A percentile compares a stretch with the other conserved stretches of the same genome.
These are phyloP conservation scores for Colletotrichum acutatum DNA, from an alignment of 2,329 filamentous ascomycete genomes.

Conservation along the genomic window DNA sequence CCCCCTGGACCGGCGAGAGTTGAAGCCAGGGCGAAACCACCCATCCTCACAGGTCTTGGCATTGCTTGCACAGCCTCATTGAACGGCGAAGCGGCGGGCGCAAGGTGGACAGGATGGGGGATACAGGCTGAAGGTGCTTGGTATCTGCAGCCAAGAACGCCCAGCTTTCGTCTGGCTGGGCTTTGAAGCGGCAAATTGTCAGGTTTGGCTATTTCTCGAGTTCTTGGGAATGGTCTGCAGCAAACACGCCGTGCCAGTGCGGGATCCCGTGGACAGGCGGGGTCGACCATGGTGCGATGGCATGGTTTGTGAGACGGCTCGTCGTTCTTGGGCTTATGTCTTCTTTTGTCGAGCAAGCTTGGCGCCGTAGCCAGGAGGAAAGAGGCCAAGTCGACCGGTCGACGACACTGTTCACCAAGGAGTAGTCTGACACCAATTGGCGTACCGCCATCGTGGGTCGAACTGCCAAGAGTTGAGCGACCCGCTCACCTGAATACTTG, in stretches of 20 bases:
- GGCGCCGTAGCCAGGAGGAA: slow-evolving; percentile 4
- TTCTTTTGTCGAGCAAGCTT: slow-evolving; percentile 20
- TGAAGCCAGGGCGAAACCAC: slow-evolving; percentile 30
- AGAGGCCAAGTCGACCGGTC: not conserved
- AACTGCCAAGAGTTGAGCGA: slow-evolving; percentile 28
- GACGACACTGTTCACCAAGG: not conserved
- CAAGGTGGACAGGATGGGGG: slow-evolving; percentile 9
- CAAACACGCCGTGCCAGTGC: not conserved
- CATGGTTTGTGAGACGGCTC: slow-evolving; percentile 32
- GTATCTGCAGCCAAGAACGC: slow-evolving; percentile 35
- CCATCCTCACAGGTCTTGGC: slow-evolving; percentile 32
- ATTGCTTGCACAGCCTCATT: slow-evolving; percentile 33
- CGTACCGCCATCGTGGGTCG: slow-evolving; percentile 31
- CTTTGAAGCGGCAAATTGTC: slow-evolving; percentile 29
- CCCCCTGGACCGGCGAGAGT: slow-evolving; percentile 14
- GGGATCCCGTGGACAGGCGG: not conserved
- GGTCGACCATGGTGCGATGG: slow-evolving; percentile 16
- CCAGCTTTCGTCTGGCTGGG: slow-evolving; percentile 28
- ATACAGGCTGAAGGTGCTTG: slow-evolving; percentile 24
- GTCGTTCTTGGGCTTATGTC: slow-evolving; percentile 5
- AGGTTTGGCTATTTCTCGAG: slow-evolving; percentile 10
- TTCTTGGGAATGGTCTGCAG: not conserved
- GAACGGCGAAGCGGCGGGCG: slow-evolving; percentile 26
- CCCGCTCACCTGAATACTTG: slow-evolving; percentile 25
- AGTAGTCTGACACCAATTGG: slow-evolving; percentile 26